Evolutionary conservation across 345 rosid genomes (phyloP).

Genomic region (Corchorus capsularis): DNA sequence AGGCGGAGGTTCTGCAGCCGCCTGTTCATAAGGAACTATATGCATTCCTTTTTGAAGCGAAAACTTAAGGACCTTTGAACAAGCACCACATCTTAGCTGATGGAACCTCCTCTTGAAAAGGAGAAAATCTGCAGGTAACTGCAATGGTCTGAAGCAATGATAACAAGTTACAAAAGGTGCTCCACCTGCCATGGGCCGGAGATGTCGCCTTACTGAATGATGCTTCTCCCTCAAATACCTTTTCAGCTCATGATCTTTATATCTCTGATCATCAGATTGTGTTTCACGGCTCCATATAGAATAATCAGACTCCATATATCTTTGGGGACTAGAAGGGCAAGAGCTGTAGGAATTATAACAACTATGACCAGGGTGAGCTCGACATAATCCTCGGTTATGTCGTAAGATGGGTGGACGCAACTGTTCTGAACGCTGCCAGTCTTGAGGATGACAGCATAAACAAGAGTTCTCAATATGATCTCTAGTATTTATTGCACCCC

Average conservation of each 20-base stretch:
- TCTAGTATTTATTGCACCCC: slow-evolving; percentile 38
- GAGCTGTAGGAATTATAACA: slow-evolving; percentile 46
- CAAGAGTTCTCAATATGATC: slow-evolving; percentile 33
- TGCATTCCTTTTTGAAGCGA: slow-evolving; percentile 60
- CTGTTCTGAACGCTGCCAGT: slow-evolving; percentile 41
- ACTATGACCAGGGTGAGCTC: slow-evolving; percentile 34
- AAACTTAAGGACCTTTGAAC: slow-evolving; percentile 62
- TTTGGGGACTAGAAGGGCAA: slow-evolving; percentile 61
- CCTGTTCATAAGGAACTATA: slow-evolving; percentile 46
- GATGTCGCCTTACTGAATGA: slow-evolving; percentile 54
- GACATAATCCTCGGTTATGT: slow-evolving; percentile 29
- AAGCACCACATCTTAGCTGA: slow-evolving; percentile 73
- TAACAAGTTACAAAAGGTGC: slow-evolving; percentile 75
- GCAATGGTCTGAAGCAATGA: slow-evolving; percentile 55
- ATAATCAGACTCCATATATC: slow-evolving; percentile 46
- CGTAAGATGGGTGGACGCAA: slow-evolving; percentile 28
- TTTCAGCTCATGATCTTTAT: slow-evolving; percentile 39
- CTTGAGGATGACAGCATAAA: slow-evolving; percentile 39
- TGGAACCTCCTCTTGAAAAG: slow-evolving; percentile 59
- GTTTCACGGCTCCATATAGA: slow-evolving; percentile 38
- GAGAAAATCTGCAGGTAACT: slow-evolving; percentile 83
- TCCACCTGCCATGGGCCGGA: slow-evolving; percentile 80
- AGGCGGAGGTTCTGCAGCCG: slow-evolving; percentile 33
- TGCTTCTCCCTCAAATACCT: slow-evolving; percentile 46
- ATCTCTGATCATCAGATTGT: slow-evolving; percentile 52